phyloP scores from a whole-genome alignment of 345 rosid genomes.

The Eucalyptus brandiana region DNA sequence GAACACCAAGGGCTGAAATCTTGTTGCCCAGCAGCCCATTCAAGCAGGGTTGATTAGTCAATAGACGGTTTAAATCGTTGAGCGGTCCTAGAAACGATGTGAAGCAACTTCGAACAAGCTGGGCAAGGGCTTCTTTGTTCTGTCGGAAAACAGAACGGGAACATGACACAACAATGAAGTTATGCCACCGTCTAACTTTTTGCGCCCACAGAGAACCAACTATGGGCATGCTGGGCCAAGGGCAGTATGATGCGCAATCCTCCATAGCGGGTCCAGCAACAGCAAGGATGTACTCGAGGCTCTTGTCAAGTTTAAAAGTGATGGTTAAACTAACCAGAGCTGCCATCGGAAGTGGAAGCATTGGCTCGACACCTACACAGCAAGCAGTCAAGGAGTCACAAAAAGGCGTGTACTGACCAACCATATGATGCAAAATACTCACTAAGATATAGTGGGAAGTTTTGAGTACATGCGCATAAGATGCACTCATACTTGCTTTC shows the following conservation, averaged over 20 bases:
- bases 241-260: slow-evolving; percentile 39
- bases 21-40: slow-evolving; percentile 31
- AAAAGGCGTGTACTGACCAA: not conserved
- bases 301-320: slow-evolving; percentile 46
- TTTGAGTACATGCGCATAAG: not conserved
- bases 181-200: slow-evolving; percentile 58
- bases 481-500: not conserved
- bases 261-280: slow-evolving; percentile 63
- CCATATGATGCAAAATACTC: not conserved
- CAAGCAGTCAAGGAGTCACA: not conserved
- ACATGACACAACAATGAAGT: slow-evolving; percentile 39
- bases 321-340: slow-evolving; percentile 66
- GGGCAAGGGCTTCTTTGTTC: slow-evolving; percentile 38
- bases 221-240: slow-evolving; percentile 37
- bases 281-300: slow-evolving; percentile 38
- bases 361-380: slow-evolving; percentile 19
- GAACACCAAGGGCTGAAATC: slow-evolving; percentile 7
- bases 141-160: slow-evolving; percentile 41
- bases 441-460: not conserved
- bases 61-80: slow-evolving; percentile 6
- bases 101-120: slow-evolving; percentile 56
- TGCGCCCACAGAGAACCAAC: slow-evolving; percentile 64
- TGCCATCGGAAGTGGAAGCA: slow-evolving; percentile 63
- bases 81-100: slow-evolving; percentile 31
- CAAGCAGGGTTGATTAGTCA: slow-evolving; percentile 21